A percentile compares a stretch with the other conserved stretches of the same genome.
Evolutionary conservation across 2,329 filamentous ascomycete species (phyloP).

Genomic region (Phaeophleospora eucalypticola): DNA sequence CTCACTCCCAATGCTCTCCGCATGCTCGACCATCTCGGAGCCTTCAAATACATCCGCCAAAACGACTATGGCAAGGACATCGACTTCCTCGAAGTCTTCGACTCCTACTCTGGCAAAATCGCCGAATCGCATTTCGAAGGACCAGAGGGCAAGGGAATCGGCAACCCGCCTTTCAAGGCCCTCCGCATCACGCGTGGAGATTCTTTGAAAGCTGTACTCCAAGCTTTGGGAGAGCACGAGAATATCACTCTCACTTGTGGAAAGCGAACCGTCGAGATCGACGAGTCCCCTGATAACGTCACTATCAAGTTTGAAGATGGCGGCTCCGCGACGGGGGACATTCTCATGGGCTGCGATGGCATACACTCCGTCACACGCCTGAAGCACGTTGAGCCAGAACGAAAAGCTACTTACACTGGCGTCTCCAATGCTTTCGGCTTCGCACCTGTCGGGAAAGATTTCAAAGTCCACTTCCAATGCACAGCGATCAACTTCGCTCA

Average conservation of each 20-base stretch:
- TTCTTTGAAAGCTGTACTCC: conserved; percentile 41
- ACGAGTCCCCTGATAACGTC: conserved; percentile 34
- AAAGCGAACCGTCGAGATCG: conserved; percentile 40
- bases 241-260: conserved; percentile 43
- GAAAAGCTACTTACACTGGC: conserved; percentile 41
- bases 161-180: conserved; percentile 42
- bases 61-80: conserved; percentile 40
- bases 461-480: conserved; percentile 39
- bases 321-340: conserved; percentile 29
- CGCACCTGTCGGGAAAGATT: conserved; percentile 35
- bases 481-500: conserved; percentile 45
- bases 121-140: conserved; percentile 42
- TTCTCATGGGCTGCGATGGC: conserved; percentile 36
- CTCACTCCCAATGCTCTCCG: conserved; percentile 47
- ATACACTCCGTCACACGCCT: conserved; percentile 41
- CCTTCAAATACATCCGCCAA: conserved; percentile 35
- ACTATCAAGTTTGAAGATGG: conserved; percentile 36
- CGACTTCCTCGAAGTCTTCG: conserved; percentile 44
- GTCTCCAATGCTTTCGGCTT: conserved; percentile 47
- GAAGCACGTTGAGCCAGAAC: conserved; percentile 43
- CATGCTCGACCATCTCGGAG: conserved; percentile 35
- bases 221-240: conserved; percentile 37
- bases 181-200: conserved; percentile 44
- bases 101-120: conserved; percentile 42
- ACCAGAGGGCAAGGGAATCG: conserved; percentile 40